A percentile compares a stretch with the other conserved stretches of the same genome.
phyloP scores from a whole-genome alignment of 2,329 filamentous ascomycete genomes.

The Clonostachys rosea region DNA sequence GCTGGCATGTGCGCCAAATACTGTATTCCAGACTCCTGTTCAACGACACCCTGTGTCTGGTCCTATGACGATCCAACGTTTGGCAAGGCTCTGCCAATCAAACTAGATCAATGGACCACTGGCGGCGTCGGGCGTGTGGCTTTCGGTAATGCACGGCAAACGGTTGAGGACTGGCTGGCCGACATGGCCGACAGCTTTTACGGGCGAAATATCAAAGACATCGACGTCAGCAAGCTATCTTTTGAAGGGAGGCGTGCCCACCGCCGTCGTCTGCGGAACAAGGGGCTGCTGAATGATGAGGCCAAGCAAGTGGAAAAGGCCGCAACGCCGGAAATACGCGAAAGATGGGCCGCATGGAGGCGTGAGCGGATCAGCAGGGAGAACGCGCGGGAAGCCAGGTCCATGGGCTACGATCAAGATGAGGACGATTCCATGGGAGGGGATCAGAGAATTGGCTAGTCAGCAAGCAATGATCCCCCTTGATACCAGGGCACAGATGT shows the following conservation, averaged over 20 bases:
- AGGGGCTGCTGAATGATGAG: slow-evolving; percentile 27
- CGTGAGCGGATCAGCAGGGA: slow-evolving; percentile 31
- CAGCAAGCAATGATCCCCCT: too few species aligned
- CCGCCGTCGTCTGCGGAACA: slow-evolving; percentile 44
- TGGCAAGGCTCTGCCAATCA: slow-evolving; percentile 55
- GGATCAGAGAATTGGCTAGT: slow-evolving; percentile 18
- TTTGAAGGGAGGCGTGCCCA: slow-evolving; percentile 42
- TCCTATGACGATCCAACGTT: slow-evolving; percentile 51
- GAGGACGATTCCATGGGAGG: slow-evolving; percentile 20
- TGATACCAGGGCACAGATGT: too few species aligned
- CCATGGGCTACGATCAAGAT: slow-evolving; percentile 30
- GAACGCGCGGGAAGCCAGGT: slow-evolving; percentile 27
- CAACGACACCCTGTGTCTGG: slow-evolving; percentile 44
- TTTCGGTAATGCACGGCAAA: slow-evolving; percentile 29
- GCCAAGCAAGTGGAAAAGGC: slow-evolving; percentile 16
- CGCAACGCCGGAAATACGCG: slow-evolving; percentile 29
- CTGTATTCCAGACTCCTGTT: slow-evolving; percentile 49
- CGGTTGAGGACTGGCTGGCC: slow-evolving; percentile 38
- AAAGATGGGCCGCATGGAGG: slow-evolving; percentile 39
- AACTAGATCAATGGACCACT: slow-evolving; percentile 57
- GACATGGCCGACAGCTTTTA: slow-evolving; percentile 41
- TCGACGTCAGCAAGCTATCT: slow-evolving; percentile 35
- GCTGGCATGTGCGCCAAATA: slow-evolving; percentile 45
- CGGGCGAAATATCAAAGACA: slow-evolving; percentile 36
- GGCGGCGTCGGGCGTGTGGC: slow-evolving; percentile 41